Evolutionary conservation across 2,329 filamentous ascomycete species (phyloP).

Genomic region (Chalaropsis thielavioides): DNA sequence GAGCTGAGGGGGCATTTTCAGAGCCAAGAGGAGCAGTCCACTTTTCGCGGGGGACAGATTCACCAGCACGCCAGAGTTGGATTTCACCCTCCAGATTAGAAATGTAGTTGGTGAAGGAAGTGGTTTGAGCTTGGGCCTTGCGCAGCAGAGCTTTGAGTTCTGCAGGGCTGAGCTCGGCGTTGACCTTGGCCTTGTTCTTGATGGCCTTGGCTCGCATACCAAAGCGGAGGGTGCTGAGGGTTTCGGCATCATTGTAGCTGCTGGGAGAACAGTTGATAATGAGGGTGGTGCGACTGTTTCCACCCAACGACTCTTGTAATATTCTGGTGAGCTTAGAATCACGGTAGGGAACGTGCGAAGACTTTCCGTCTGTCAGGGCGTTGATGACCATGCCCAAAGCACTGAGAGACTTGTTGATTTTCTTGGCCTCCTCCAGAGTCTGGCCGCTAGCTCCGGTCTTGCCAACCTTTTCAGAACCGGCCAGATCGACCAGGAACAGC

Average conservation of each 20-base stretch:
- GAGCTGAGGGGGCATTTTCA: conserved; percentile 14
- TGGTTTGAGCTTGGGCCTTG: conserved; percentile 80
- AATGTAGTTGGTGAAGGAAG: conserved; percentile 79
- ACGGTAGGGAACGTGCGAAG: conserved; percentile 86
- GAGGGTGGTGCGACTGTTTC: conserved; percentile 94
- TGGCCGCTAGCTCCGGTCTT: conserved; percentile 97
- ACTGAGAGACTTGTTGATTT: conserved; percentile 99
- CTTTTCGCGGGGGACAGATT: conserved; percentile 72
- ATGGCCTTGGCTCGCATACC: conserved; percentile 95
- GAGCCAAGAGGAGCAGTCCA: conserved; percentile 52
- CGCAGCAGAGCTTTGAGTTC: conserved; percentile 88
- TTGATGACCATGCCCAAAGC: conserved; percentile 99
- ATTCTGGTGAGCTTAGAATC: conserved; percentile 97
- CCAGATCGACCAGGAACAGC: conserved; percentile 93
- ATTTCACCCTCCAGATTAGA: conserved; percentile 72
- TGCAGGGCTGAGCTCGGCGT: conserved; percentile 87
- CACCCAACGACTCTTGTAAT: conserved; percentile 88
- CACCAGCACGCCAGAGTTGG: conserved; percentile 72
- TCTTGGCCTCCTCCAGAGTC: conserved; percentile 95
- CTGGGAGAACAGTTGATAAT: conserved; percentile 99
- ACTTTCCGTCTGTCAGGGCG: conserved; percentile 90
- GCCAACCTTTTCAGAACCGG: conserved; percentile 94
- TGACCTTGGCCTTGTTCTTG: conserved; percentile 99
- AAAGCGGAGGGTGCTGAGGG: conserved; percentile 79
- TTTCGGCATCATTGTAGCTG: conserved; percentile 95